Conservation (phyloP, 176 grass and related monocot genomes). For the Oryza meridionalis region DNA sequence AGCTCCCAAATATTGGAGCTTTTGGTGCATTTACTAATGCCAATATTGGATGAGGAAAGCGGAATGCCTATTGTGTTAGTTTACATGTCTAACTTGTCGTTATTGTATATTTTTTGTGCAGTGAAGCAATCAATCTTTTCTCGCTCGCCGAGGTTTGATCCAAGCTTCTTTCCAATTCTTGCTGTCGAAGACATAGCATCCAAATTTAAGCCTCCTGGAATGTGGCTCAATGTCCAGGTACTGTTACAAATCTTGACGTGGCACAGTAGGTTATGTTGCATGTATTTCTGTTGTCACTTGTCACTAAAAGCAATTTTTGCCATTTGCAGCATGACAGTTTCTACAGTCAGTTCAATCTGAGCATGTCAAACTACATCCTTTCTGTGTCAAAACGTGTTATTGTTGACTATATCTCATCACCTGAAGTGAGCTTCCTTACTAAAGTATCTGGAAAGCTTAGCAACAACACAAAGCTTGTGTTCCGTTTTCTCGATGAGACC, state of each 20-base stretch:
- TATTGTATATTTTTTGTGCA: slow-evolving; percentile 39
- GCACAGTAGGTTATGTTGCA: not conserved
- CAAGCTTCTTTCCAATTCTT: slow-evolving; percentile 48
- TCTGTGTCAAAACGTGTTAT: slow-evolving; percentile 60
- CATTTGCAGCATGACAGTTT: slow-evolving; percentile 81
- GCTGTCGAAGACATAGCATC: slow-evolving; percentile 68
- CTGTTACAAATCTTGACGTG: not conserved
- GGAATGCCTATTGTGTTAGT: not conserved
- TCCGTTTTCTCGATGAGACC: slow-evolving; percentile 69
- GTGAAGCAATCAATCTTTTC: slow-evolving; percentile 54
- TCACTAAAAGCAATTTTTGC: slow-evolving; percentile 1
- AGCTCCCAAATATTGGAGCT: not conserved
- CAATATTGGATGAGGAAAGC: not conserved
- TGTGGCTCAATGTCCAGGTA: slow-evolving; percentile 97
- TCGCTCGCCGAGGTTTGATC: slow-evolving; percentile 56
- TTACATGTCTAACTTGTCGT: slow-evolving; percentile 26
- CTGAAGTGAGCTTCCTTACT: slow-evolving; percentile 72
- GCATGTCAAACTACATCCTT: slow-evolving; percentile 74
- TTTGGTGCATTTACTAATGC: not conserved
- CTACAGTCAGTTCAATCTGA: slow-evolving; percentile 86
- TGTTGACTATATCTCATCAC: slow-evolving; percentile 80
- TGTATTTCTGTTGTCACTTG: not conserved
- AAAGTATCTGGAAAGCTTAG: slow-evolving; percentile 51
- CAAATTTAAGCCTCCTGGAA: slow-evolving; percentile 59
- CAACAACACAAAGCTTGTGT: slow-evolving; percentile 76